phyloP scores from a whole-genome alignment of 495 filamentous ascomycete genomes.

The Lasiosphaeris hirsuta region DNA sequence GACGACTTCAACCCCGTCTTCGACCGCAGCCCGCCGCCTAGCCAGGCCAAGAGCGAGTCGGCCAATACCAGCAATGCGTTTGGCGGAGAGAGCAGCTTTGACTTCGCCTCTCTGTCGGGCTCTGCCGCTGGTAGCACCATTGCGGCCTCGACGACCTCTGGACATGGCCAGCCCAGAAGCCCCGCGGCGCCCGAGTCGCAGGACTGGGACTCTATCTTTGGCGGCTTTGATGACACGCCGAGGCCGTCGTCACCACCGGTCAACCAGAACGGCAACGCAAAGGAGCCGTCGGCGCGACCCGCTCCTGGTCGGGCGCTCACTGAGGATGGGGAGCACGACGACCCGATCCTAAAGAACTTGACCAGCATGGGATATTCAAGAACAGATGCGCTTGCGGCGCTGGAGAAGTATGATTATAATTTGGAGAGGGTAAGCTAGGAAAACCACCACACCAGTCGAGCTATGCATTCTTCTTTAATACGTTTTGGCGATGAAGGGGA shows the following conservation, averaged over 20 bases:
- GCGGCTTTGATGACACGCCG: slow-evolving; percentile 59
- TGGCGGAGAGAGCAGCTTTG: slow-evolving; percentile 47
- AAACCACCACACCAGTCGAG: neutral
- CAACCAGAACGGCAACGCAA: slow-evolving; percentile 21
- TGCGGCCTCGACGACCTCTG: slow-evolving; percentile 44
- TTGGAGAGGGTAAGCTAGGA: slow-evolving; percentile 75
- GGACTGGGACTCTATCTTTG: slow-evolving; percentile 96
- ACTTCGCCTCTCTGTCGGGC: slow-evolving; percentile 43
- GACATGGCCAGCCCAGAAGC: slow-evolving; percentile 29
- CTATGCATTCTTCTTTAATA: neutral
- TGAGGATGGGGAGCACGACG: slow-evolving; percentile 75
- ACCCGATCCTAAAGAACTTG: slow-evolving; percentile 85
- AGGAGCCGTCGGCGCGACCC: slow-evolving; percentile 30
- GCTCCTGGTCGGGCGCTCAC: slow-evolving; percentile 64
- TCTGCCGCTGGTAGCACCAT: slow-evolving; percentile 49
- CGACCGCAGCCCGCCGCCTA: slow-evolving; percentile 54
- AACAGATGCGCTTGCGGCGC: slow-evolving; percentile 70
- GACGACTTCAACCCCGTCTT: slow-evolving; percentile 67
- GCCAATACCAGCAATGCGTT: slow-evolving; percentile 37
- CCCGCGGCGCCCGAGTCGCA: slow-evolving; percentile 49
- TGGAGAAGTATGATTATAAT: slow-evolving; percentile 96
- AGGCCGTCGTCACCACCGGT: slow-evolving; percentile 24
- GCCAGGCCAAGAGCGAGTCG: slow-evolving; percentile 49
- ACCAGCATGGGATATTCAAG: slow-evolving; percentile 89
- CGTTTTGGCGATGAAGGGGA: too few relatives aligned